Base-by-base conservation (phyloP, 371 early-diverging fungal species). In the Mortierella sp. region DNA sequence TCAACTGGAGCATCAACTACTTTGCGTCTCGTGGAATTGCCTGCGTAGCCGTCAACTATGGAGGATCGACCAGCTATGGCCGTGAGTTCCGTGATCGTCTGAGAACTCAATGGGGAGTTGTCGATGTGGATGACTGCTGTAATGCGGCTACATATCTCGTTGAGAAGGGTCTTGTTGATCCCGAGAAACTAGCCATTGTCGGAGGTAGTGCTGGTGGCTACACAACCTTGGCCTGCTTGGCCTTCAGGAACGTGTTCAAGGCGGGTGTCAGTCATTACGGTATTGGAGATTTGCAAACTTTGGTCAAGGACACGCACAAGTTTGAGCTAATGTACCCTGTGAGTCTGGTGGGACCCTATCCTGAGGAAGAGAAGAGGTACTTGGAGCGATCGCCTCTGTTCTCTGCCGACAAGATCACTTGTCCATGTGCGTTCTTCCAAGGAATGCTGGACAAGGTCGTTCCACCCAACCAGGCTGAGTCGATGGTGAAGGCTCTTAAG, bases 21-120 rank as follows among this genome's bases (percentile, higher is more conserved):
- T 94, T 92, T 88, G 93, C 93, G 6, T 87, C 89, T 6, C 91
- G 94, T 19, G 94, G 94, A 0, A 90, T 91, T 57, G 94, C 90
- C 0, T 83, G 91, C 43, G 90, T 84, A 0, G 89, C 93, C 66
- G 90, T 92, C 69, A 92, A 94, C 72, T 94, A 94, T 72, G 93
- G 93, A 48, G 93, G 94, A 3, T 91, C 91, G 4, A 86, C 88
- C 7, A 90, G 90, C 21, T 92, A 90, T 70, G 94, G 94, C 5
- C 87, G 91, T 14, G 89, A 85, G 51, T 93, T 89, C 70, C 88
- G 93, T 60, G 86, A 92, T 60, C 86, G 94, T 12, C 85, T 94
- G 26, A 83, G 88, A 59, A 84, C 83, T 11, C 74, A 84, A 3
- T 92, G 92, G 88, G 94, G 93, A 16, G 74, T 90, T 28, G 92